Evolutionary conservation across 2,329 filamentous ascomycete species (phyloP), one percentile per base, ranked within the genome.

Genomic region (Aureobasidium sp.): DNA sequence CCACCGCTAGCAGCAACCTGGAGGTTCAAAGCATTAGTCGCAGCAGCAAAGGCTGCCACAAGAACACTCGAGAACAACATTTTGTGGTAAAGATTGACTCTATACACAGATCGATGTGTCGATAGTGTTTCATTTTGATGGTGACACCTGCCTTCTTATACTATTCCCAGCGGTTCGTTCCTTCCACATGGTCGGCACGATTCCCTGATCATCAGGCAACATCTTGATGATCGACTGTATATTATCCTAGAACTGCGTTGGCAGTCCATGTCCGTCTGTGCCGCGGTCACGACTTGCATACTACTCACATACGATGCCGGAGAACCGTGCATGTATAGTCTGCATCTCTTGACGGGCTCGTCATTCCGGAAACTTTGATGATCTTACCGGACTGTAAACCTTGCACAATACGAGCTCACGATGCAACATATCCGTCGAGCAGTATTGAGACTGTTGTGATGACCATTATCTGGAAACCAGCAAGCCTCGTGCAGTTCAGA

Each of bases 1-100:
- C 76, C 75, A 7, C 72, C 70, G 44, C 58, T 62, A 25, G 68
- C 67, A 29, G 61, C 57, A 15, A 72, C 70, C 1, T 58, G 66
- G 60, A 71, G 62, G 42, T 63, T 65, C 44, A 69, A 65, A 6
- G 66, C 67, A 48, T 63, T 53, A 13, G 62, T 65, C 3, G 63
- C 45, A 45, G 65, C 64, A 41, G 55, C 62, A 25, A 67, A 61
- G 10, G 63, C 62, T 5, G 66, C 59, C n/a, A 63, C 11, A 37
- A 30, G 39, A 45, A 50, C 13, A 41, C 45, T 32, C 27, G 47
- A 59, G 47, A 58, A 25, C 45, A 30, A 48, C 52, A 62, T 53
- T n/a, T 47, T 62, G 21, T 9, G 9, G 39, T 52, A 21, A 21
- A 21, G 21, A 21, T 7, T 15, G 3, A n/a, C 21, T 21, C 21